Evolutionary conservation across 2,329 filamentous ascomycete genomes (phyloP), one percentile per base, ranked within the genome.

Genomic region (Fusarium oxysporum): DNA sequence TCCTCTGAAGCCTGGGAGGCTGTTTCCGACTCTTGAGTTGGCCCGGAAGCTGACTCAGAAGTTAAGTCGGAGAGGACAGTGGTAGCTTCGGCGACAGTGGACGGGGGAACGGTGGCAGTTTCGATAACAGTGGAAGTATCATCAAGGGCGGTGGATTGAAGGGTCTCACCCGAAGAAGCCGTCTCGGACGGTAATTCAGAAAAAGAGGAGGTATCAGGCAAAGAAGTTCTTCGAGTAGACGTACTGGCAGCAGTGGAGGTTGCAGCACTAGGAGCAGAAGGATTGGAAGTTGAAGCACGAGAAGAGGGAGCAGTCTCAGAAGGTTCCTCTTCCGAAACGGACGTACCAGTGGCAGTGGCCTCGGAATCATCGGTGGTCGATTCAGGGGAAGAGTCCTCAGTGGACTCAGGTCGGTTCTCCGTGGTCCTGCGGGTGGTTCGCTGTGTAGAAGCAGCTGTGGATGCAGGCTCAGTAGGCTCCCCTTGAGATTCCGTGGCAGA

Each of bases 221-320:
- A 74, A 76, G 77, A 80, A 71, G 67, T 76, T 67, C 61, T 66
- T 72, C 66, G 72, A 57, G 51, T 62, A 71, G 78, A 82, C 80
- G 78, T 82, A 81, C 80, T 78, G 72, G 78, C 72, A 75, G 77
- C 72, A 73, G 70, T 73, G 70, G 71, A 73, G 62, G 71, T 73
- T 73, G 67, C 62, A 71, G 70, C 70, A 72, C 61, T 73, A 45
- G 66, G 54, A 71, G 70, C 57, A 73, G 70, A 76, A 71, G 80
- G 74, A 67, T 77, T 66, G 73, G 76, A 78, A 53, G 63, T 72
- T 72, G 77, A 67, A 73, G 72, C 73, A 80, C 75, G 71, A 73
- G 72, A 77, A 70, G 78, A 73, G 58, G 79, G 70, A 63, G 71
- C 55, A 41, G 76, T 75, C 65, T 72, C 68, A 62, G 74, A 71